These are phyloP conservation scores for Bocquillonia castaneifolia DNA, from an alignment of 441 rosid species.

Conservation along the genomic window DNA sequence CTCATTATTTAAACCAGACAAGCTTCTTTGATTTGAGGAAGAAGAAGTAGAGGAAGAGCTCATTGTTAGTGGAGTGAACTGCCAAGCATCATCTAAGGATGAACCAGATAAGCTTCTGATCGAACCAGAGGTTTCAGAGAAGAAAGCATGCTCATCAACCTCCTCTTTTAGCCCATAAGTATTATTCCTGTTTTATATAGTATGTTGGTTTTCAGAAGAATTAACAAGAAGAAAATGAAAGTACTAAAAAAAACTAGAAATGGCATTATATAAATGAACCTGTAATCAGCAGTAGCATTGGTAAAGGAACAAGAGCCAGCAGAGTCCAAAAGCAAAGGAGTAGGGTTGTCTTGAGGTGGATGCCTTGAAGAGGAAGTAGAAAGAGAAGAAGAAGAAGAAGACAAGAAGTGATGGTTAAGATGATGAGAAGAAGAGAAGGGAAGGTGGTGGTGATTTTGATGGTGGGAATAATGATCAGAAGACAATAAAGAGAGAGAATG, in stretches of 20 bases:
- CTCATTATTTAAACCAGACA: slow-evolving; percentile 38
- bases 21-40: slow-evolving; percentile 50
- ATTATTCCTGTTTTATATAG: slow-evolving; percentile 36
- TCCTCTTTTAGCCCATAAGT: slow-evolving; percentile 55
- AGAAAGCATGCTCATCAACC: slow-evolving; percentile 63
- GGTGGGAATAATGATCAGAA: slow-evolving; percentile 32
- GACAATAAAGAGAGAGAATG: slow-evolving; percentile 33
- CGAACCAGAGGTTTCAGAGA: slow-evolving; percentile 60
- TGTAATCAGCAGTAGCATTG: slow-evolving; percentile 41
- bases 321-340: slow-evolving; percentile 42
- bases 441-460: slow-evolving; percentile 25
- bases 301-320: slow-evolving; percentile 35
- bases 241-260: too few relatives aligned
- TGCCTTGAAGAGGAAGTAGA: slow-evolving; percentile 31
- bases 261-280: too few relatives aligned
- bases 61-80: slow-evolving; percentile 55
- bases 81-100: slow-evolving; percentile 69
- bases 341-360: slow-evolving; percentile 35
- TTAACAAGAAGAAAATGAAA: too few relatives aligned
- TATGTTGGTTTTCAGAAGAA: slow-evolving; percentile 31
- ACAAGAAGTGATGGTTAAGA: slow-evolving; percentile 27
- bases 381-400: slow-evolving; percentile 31
- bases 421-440: slow-evolving; percentile 24
- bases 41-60: slow-evolving; percentile 46
- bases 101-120: slow-evolving; percentile 57